Evolutionary conservation across 164 flowering plant species (phyloP), one percentile per base, ranked within the genome.

Genomic region (Aristolochia contorta): DNA sequence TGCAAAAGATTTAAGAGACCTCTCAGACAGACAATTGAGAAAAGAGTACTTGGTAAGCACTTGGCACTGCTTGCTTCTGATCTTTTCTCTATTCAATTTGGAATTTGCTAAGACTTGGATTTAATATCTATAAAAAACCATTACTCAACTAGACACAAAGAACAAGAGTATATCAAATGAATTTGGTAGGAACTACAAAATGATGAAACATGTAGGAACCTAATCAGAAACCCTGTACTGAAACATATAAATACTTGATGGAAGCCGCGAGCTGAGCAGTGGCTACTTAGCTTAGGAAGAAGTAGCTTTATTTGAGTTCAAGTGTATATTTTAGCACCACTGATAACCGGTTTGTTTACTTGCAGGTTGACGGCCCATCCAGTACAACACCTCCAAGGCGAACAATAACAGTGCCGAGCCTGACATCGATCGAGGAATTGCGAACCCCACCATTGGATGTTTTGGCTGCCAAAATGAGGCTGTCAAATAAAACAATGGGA

Each of bases 351-450:
- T 19, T 48, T 65, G 2, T 43, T 4, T 61, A 33, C n/a, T n/a
- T 69, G 69, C 82, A 84, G 91, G 79, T 80, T 61, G 91, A 84
- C 55, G 53, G 62, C 48, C 24, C 67, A 23, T 54, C 66, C 14
- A 43, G 60, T n/a, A 47, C 61, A 47, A 70, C 75, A 9, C 78
- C 79, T 4, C 67, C 57, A 67, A 81, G 71, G 62, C 76, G 73
- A 66, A 71, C 20, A 32, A 67, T 84, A 45, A 27, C 19, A 14
- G 75, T 86, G 21, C 96, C 96, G 0, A 80, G 80, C 50, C 33
- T 84, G 72, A 77, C 72, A 56, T 80, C 84, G 47, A 82, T 86
- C 47, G 92, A 86, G 66, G 82, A 74, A 64, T 65, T 85, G 81
- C 78, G 80, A 63, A 72, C 82, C 51, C 66, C 72, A 13, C 46